phyloP scores from a whole-genome alignment of 371 early-diverging fungal genomes.

The Mucor racemosus region DNA sequence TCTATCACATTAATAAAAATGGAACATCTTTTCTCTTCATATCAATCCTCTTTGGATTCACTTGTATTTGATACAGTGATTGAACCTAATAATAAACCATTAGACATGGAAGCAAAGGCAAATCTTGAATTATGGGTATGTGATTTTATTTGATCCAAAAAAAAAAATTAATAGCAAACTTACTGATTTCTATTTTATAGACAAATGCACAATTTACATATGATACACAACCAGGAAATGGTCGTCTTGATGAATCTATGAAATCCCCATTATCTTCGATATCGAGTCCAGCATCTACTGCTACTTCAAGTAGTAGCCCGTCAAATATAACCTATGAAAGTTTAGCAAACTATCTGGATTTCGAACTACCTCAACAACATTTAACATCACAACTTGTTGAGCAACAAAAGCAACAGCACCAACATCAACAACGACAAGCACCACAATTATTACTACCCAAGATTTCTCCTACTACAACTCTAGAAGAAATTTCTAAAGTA shows the following conservation, averaged over 20 bases:
- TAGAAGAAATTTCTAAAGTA: slow-evolving; percentile 16
- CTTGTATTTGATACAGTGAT: slow-evolving; percentile 20
- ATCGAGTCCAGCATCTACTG: background rate
- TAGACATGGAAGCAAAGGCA: slow-evolving; percentile 17
- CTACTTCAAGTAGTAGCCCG: background rate
- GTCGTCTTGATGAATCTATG: slow-evolving; percentile 33
- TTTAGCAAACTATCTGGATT: slow-evolving; percentile 47
- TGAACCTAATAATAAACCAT: background rate
- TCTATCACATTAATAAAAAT: slow-evolving; percentile 1
- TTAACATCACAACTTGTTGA: background rate
- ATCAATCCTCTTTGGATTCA: slow-evolving; percentile 10
- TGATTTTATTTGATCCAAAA: background rate
- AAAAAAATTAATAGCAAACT: background rate
- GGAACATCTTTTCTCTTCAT: slow-evolving; percentile 17
- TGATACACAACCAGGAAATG: slow-evolving; percentile 56
- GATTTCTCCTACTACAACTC: slow-evolving; percentile 18
- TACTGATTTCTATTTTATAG: slow-evolving; percentile 26
- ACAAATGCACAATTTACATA: slow-evolving; percentile 66
- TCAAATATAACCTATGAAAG: slow-evolving; percentile 41
- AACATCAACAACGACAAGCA: slow-evolving; percentile 10
- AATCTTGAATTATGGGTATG: slow-evolving; percentile 24
- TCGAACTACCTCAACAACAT: slow-evolving; percentile 37
- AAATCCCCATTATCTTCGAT: background rate
- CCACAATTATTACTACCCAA: slow-evolving; percentile 24
- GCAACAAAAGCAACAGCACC: slow-evolving; percentile 29